Conservation (phyloP, 2,329 filamentous ascomycete species). For the Claviceps purpurea region DNA sequence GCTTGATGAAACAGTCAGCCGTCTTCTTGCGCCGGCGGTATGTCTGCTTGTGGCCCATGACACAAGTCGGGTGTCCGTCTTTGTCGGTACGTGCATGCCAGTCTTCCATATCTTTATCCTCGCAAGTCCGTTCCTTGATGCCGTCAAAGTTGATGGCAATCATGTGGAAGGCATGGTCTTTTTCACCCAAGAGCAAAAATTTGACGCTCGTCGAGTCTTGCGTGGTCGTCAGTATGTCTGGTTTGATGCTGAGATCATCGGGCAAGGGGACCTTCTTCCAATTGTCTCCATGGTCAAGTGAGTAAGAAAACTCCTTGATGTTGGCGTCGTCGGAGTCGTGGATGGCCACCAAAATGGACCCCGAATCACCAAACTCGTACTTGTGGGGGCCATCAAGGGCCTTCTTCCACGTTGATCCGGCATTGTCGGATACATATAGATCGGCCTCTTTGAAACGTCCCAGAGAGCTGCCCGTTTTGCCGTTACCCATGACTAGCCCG, state of each 20-base stretch:
- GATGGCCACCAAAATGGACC: constrained; percentile 75
- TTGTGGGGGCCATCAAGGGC: constrained; percentile 73
- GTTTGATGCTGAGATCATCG: constrained; percentile 51
- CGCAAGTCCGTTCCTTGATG: constrained; percentile 69
- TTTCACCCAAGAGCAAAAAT: constrained; percentile 64
- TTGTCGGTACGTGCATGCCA: constrained; percentile 79
- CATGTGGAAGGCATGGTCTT: constrained; percentile 44
- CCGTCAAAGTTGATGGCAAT: constrained; percentile 74
- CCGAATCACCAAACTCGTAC: constrained; percentile 92
- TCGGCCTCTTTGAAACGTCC: constrained; percentile 59
- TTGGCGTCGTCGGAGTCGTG: constrained; percentile 55
- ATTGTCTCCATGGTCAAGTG: constrained; percentile 74
- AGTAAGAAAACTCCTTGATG: constrained; percentile 52
- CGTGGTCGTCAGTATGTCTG: constrained; percentile 69
- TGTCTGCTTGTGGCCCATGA: constrained; percentile 92
- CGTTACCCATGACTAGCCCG: constrained; percentile 85
- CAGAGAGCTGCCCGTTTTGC: constrained; percentile 71
- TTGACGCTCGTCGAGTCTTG: constrained; percentile 88
- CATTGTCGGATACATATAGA: constrained; percentile 82
- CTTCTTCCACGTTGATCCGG: constrained; percentile 70
- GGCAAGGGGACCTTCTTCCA: constrained; percentile 66
- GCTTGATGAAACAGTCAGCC: constrained; percentile 77
- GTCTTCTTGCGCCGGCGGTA: constrained; percentile 76
- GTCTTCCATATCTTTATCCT: constrained; percentile 64
- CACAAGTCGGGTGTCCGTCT: constrained; percentile 67